Base-by-base conservation (phyloP, 768 basidiomycete species). In the Tubosaeta sp. region DNA sequence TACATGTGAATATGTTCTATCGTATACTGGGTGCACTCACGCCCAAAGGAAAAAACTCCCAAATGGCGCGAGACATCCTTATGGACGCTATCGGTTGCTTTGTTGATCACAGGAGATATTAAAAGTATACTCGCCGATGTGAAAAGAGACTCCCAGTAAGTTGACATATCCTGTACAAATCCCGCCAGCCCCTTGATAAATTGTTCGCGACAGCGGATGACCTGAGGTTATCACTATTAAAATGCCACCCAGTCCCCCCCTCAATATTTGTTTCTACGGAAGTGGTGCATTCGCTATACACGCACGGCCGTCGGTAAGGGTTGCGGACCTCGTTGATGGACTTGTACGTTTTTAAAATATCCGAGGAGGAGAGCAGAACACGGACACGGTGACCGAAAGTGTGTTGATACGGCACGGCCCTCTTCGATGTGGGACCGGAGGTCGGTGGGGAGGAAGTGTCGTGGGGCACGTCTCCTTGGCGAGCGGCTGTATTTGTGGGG, bases 401-500 rank as follows among this genome's bases (percentile, higher is more conserved):
- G 48, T 72, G 2, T 65, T 88, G 35, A 56, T 71, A 41, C 76
- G 74, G 6, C 73, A 71, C 13, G 65, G 50, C 3, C 62, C 67
- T 84, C 17, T n/a, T n/a, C 75, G 85, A 32, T 91, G 88, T 55
- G 82, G 79, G 16, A 56, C 82, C 84, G 2, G 74, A 82, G 52
- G 57, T 78, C 6, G 70, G 67, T 12, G 67, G 66, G 16, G 70
- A 66, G 26, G 61, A 46, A 60, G 43, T 41, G 46, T 54, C 45
- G 59, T 65, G 22, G 63, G 67, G 14, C 71, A 71, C 46, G 56
- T 65, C n/a, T 76, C 71, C 51, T 74, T 62, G 27, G 65, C 64
- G 31, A 65, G 60, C 25, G 74, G 75, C 25, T 91, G 88, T 65
- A 73, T 90, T 17, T 91, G 88, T 68, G 86, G 85, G 91, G 88